Evolutionary conservation across 1,284 basidiomycete genomes (phyloP).

Genomic region (Volvariella volvacea): DNA sequence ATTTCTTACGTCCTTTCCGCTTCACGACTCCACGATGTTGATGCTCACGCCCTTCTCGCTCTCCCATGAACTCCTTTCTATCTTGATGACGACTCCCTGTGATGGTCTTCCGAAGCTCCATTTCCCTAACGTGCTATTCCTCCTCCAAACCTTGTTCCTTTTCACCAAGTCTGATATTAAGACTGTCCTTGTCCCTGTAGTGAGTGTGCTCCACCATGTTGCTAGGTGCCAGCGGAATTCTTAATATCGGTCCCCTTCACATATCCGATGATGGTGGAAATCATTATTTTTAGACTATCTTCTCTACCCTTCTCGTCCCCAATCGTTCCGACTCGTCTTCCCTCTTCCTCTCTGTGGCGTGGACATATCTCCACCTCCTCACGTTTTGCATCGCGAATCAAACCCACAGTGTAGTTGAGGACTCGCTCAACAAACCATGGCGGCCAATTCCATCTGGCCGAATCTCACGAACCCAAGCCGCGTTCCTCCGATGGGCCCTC

Average conservation of each 20-base stretch:
- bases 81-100: no score
- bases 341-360: conserved; percentile 19
- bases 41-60: no score
- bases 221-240: background rate
- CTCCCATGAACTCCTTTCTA: no score
- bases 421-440: conserved; percentile 35
- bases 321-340: conserved; percentile 14
- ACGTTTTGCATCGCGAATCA: conserved; percentile 42
- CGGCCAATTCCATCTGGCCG: conserved; percentile 36
- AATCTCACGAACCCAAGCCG: conserved; percentile 18
- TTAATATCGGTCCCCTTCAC: no score
- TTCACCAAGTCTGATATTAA: conserved; percentile 28
- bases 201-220: conserved; percentile 11
- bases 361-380: conserved; percentile 39
- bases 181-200: conserved; percentile 25
- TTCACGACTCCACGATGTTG: no score
- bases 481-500: conserved; percentile 7
- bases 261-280: no score
- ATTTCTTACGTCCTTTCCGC: no score
- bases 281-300: no score
- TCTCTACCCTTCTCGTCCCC: conserved; percentile 11
- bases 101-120: no score
- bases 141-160: conserved; percentile 17
- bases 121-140: no score
- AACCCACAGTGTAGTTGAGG: conserved; percentile 29